A percentile compares a stretch with the other conserved stretches of the same genome.
Conservation (phyloP, 2,329 filamentous ascomycete genomes). For the Intubia oerlemansii region DNA sequence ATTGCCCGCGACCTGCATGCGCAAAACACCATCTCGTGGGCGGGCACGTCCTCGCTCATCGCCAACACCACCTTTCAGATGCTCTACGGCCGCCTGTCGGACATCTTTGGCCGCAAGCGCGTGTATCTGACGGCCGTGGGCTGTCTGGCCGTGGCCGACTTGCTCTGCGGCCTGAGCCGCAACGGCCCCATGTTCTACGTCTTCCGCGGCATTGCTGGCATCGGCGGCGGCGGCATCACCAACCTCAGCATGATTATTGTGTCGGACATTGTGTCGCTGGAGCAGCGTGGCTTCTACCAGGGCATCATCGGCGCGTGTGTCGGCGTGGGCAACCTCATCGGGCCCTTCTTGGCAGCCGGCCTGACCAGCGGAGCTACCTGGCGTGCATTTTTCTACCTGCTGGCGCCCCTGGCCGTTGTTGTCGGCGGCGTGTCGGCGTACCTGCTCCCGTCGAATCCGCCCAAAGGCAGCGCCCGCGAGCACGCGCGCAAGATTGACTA, state of each 20-base stretch:
- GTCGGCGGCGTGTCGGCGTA: constrained; percentile 23
- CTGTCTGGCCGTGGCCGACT: constrained; percentile 30
- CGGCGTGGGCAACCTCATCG: constrained; percentile 19
- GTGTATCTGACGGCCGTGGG: constrained; percentile 31
- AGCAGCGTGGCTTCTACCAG: constrained; percentile 34
- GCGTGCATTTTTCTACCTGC: constrained; percentile 22
- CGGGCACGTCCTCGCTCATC: constrained; percentile 29
- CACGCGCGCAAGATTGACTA: constrained; percentile 36
- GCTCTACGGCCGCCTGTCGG: constrained; percentile 39
- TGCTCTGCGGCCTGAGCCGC: constrained; percentile 34
- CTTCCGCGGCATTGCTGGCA: constrained; percentile 36
- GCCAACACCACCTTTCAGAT: constrained; percentile 42
- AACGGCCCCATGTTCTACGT: constrained; percentile 36
- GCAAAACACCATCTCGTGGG: constrained; percentile 30
- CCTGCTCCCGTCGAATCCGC: constrained; percentile 24
- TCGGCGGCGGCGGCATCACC: constrained; percentile 39
- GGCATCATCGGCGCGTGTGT: constrained; percentile 19
- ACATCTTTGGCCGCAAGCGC: constrained; percentile 38
- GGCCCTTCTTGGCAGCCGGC: constrained; percentile 21
- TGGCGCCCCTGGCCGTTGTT: constrained; percentile 26
- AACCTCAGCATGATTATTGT: constrained; percentile 40
- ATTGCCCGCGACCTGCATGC: constrained; percentile 21
- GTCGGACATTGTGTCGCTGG: constrained; percentile 34
- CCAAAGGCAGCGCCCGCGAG: constrained; percentile 17
- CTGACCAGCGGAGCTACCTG: constrained; percentile 18